A percentile compares a stretch with the other conserved stretches of the same genome.
Conservation (phyloP, 129 eudicot genomes). For the sunflower (Helianthus annuus) region HanXRQr2.0-SUNRISE NC_035433.2:50215509-50216008, state of each 20-base stretch:
- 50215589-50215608: not conserved
- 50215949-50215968: constrained; percentile 7
- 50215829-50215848: constrained; percentile 96
- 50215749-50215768: constrained; percentile 95
- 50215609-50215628: not conserved
- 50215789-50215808: constrained; percentile 74
- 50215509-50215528: not conserved
- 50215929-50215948: constrained; percentile 12
- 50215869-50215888: not conserved
- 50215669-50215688: not conserved
- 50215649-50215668: not conserved
- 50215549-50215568: no score
- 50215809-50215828: constrained; percentile 89
- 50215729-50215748: constrained; percentile 89
- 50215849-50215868: constrained; percentile 29
- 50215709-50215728: constrained; percentile 94
- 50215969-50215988: not conserved
- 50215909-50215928: constrained; percentile 20
- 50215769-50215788: constrained; percentile 83
- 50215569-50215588: not conserved
- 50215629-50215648: not conserved
- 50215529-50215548: no score
- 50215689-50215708: constrained; percentile 16
- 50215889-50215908: no score
- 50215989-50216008: not conserved